These are phyloP conservation scores for Biscogniauxia marginata DNA, from an alignment of 2,329 filamentous ascomycete species.

Conservation along the genomic window DNA sequence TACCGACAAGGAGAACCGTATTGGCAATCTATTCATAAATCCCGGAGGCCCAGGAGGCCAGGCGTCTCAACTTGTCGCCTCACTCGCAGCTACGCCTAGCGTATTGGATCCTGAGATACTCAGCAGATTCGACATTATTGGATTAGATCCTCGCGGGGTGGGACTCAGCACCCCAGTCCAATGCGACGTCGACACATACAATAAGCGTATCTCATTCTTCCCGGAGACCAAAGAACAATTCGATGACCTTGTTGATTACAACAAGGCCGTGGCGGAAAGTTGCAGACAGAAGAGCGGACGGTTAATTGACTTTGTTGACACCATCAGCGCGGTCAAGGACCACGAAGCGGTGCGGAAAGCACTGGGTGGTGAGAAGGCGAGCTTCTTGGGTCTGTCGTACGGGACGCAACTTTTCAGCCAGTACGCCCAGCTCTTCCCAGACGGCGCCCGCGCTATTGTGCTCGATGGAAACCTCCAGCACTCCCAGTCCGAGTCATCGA, in stretches of 20 bases:
- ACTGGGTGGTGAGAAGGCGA: conserved; percentile 25
- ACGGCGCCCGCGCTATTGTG: conserved; percentile 40
- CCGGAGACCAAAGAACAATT: conserved; percentile 38
- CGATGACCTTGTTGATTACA: conserved; percentile 37
- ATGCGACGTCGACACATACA: conserved; percentile 38
- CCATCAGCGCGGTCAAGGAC: conserved; percentile 32
- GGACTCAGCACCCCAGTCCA: conserved; percentile 39
- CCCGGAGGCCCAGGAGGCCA: conserved; percentile 39
- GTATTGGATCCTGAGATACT: conserved; percentile 25
- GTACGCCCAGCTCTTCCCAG: conserved; percentile 44
- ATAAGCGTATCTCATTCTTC: conserved; percentile 35
- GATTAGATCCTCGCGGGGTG: conserved; percentile 43
- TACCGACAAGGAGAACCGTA: conserved; percentile 23
- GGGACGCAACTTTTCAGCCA: conserved; percentile 42
- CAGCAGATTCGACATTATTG: conserved; percentile 41
- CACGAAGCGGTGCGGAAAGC: conserved; percentile 32
- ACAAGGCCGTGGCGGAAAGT: conserved; percentile 38
- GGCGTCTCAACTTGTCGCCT: conserved; percentile 25
- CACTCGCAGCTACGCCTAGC: conserved; percentile 8
- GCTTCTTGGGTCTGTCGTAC: conserved; percentile 43
- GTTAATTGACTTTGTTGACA: conserved; percentile 43
- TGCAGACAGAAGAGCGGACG: conserved; percentile 39
- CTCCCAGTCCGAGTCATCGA: conserved; percentile 34
- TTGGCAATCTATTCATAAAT: conserved; percentile 41
- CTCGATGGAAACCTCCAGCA: conserved; percentile 47